Conservation (phyloP, 306 rosid species). For the Mimosa bimucronata region DNA sequence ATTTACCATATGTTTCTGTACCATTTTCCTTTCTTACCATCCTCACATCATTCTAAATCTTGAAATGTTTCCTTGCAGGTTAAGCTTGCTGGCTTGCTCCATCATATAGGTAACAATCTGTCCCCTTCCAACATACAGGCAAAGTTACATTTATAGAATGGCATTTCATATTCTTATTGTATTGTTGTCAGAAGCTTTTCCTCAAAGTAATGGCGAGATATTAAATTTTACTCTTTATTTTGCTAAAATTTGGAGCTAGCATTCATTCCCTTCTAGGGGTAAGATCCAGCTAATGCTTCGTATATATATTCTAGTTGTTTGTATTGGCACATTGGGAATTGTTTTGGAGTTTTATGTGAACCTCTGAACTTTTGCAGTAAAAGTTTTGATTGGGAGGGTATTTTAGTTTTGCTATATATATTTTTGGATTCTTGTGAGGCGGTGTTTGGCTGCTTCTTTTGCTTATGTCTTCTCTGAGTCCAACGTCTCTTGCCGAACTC, state of each 20-base stretch:
- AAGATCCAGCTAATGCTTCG: background rate
- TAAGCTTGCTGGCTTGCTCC: slow-evolving; percentile 91
- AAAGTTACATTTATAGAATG: slow-evolving; percentile 20
- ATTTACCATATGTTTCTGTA: background rate
- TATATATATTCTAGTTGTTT: too few species aligned
- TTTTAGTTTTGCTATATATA: too few species aligned
- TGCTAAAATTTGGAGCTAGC: too few species aligned
- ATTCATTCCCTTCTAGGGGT: background rate
- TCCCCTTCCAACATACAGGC: too few species aligned
- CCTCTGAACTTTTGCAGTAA: too few species aligned
- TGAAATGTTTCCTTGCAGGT: slow-evolving; percentile 49
- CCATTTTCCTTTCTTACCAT: background rate
- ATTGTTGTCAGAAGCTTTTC: background rate
- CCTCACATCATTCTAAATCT: slow-evolving; percentile 1
- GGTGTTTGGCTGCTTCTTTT: too few species aligned
- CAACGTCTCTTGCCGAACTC: too few species aligned
- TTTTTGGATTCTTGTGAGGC: too few species aligned
- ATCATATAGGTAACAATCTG: slow-evolving; percentile 66
- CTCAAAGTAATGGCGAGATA: background rate
- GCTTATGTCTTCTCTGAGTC: too few species aligned
- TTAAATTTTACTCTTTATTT: background rate
- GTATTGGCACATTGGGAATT: too few species aligned
- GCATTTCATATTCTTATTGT: background rate
- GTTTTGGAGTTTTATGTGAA: too few species aligned
- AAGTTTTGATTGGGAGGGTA: too few species aligned